Conservation (phyloP, 2,329 filamentous ascomycete species). For the Aureobasidium sp. region DNA sequence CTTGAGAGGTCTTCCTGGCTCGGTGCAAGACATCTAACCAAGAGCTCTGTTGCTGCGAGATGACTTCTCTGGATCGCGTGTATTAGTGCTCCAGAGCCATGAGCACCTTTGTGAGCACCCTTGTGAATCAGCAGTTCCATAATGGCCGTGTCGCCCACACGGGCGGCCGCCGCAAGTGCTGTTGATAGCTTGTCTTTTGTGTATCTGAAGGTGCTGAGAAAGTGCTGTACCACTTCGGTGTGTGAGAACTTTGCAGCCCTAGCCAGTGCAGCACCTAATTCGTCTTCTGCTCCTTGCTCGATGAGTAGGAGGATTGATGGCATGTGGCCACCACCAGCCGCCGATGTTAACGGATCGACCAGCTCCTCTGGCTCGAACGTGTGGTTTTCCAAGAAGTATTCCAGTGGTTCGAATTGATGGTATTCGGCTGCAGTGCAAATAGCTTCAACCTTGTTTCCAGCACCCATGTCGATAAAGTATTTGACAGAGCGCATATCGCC, state of each 20-base stretch:
- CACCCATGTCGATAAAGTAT: constrained; percentile 4
- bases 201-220: neutral
- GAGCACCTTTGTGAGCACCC: neutral
- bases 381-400: neutral
- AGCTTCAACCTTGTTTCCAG: constrained; percentile 1
- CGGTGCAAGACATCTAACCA: neutral
- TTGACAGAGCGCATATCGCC: constrained; percentile 6
- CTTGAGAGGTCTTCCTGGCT: neutral
- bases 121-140: neutral
- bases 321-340: constrained; percentile 1
- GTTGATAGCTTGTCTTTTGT: neutral
- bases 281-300: constrained; percentile 4
- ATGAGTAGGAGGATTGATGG: neutral
- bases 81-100: neutral
- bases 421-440: constrained; percentile 9
- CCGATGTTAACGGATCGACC: neutral
- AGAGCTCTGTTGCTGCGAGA: constrained; percentile 1
- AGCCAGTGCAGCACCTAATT: constrained; percentile 2
- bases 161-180: constrained; percentile 2
- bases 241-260: constrained; percentile 11
- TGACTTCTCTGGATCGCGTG: neutral
- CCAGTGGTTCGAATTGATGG: constrained; percentile 7
- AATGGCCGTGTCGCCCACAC: neutral
- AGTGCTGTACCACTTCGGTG: neutral
- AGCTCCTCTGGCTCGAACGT: constrained; percentile 7